Evolutionary conservation across 2,329 filamentous ascomycete genomes (phyloP).

Genomic region (Amylocarpus encephaloides): DNA sequence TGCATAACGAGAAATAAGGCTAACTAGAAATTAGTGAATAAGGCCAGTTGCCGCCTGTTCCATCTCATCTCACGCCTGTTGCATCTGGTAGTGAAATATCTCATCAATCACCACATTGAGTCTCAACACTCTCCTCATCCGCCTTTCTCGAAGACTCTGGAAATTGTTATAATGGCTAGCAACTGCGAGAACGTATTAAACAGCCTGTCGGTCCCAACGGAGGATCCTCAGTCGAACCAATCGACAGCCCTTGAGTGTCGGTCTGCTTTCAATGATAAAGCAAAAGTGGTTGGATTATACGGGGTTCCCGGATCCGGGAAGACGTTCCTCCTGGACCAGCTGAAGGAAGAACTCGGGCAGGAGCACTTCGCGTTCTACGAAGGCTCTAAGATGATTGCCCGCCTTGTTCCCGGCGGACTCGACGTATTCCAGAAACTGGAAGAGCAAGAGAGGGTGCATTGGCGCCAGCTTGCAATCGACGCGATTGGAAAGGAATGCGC

Average conservation of each 20-base stretch:
- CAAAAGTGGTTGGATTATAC: conserved; percentile 46
- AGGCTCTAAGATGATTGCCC: conserved; percentile 43
- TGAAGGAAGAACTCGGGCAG: conserved; percentile 33
- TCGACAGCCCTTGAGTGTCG: conserved; percentile 1
- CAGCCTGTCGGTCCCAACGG: conserved; percentile 8
- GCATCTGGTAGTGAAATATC: not conserved
- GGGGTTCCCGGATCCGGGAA: conserved; percentile 51
- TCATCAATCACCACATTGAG: not conserved
- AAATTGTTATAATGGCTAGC: not conserved
- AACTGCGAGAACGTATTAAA: conserved; percentile 14
- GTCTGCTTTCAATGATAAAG: conserved; percentile 24
- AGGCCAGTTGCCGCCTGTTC: not conserved
- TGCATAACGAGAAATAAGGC: no score
- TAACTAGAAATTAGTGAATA: not conserved
- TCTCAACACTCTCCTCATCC: conserved; percentile 4
- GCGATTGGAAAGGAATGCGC: conserved; percentile 36
- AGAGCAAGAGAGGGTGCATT: conserved; percentile 33
- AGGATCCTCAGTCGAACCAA: conserved; percentile 5
- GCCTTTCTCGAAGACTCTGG: not conserved
- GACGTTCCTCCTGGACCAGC: conserved; percentile 37
- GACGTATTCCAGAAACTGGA: conserved; percentile 38
- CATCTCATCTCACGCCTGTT: not conserved
- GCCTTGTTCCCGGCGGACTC: conserved; percentile 41
- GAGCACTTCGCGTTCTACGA: conserved; percentile 43
- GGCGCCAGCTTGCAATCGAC: conserved; percentile 41